Conservation (phyloP, 306 rosid species). For the Inga oerstediana region DNA sequence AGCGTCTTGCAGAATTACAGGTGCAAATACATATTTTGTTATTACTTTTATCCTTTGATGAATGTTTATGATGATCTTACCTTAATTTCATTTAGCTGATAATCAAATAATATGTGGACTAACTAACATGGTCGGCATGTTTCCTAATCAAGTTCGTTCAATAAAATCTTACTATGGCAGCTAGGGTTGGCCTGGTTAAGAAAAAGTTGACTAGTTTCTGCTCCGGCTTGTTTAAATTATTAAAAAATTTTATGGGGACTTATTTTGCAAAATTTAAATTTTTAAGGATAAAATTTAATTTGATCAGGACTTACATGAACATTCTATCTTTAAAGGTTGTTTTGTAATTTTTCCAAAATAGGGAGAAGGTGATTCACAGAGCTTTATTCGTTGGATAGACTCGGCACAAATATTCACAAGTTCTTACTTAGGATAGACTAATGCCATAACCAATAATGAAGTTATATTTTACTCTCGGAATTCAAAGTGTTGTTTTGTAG, state of each 20-base stretch:
- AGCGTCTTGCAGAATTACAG: conserved; percentile 91
- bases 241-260: not conserved
- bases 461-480: not conserved
- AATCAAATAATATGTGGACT: not conserved
- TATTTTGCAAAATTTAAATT: too few relatives aligned
- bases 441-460: not conserved
- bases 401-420: not conserved
- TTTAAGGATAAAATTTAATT: too few relatives aligned
- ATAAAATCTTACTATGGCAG: not conserved
- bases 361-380: not conserved
- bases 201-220: too few relatives aligned
- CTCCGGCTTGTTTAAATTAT: too few relatives aligned
- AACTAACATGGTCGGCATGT: too few relatives aligned
- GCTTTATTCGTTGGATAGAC: not conserved
- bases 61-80: not conserved
- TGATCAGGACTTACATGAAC: not conserved
- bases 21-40: conserved; percentile 40
- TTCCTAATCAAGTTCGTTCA: not conserved
- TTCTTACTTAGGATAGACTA: not conserved
- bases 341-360: not conserved
- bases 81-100: not conserved
- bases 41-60: conserved; percentile 4
- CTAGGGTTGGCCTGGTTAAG: too few relatives aligned
- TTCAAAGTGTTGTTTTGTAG: not conserved
- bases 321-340: too few relatives aligned